Evolutionary conservation across 2,329 filamentous ascomycete genomes (phyloP).

Genomic region (Arthrobotrys musiformis): DNA sequence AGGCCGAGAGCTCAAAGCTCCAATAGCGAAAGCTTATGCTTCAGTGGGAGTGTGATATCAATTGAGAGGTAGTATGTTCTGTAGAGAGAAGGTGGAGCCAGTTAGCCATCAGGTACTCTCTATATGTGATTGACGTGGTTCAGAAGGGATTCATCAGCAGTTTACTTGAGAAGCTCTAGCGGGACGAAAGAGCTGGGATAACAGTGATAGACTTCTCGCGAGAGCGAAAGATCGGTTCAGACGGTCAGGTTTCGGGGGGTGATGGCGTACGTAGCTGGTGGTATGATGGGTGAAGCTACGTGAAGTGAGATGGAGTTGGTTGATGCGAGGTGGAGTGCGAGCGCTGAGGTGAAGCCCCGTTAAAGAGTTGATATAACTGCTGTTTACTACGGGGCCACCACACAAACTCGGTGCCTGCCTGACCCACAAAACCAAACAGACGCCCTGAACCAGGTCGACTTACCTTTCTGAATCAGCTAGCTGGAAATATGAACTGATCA

Average conservation of each 20-base stretch:
- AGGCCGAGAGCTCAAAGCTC: background rate
- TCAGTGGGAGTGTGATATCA: background rate
- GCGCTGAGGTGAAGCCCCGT: too few relatives aligned
- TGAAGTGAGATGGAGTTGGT: background rate
- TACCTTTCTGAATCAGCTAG: background rate
- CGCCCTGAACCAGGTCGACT: background rate
- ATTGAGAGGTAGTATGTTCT: background rate
- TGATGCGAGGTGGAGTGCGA: background rate
- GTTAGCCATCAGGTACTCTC: too few relatives aligned
- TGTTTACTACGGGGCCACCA: background rate
- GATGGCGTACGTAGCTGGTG: background rate
- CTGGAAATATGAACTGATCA: too few relatives aligned
- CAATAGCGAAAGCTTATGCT: background rate
- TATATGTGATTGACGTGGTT: too few relatives aligned
- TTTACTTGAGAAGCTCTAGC: background rate
- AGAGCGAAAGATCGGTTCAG: background rate
- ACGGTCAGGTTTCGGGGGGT: background rate
- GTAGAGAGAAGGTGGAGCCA: background rate
- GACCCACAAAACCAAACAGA: background rate
- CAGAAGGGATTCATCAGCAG: too few relatives aligned
- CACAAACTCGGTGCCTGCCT: background rate
- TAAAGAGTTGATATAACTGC: constrained; percentile 3
- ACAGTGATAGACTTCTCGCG: background rate
- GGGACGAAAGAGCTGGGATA: background rate
- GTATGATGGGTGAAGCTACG: background rate